Evolutionary conservation across 441 rosid species (phyloP).

Genomic region (Pelargonium myrrhifolium): DNA sequence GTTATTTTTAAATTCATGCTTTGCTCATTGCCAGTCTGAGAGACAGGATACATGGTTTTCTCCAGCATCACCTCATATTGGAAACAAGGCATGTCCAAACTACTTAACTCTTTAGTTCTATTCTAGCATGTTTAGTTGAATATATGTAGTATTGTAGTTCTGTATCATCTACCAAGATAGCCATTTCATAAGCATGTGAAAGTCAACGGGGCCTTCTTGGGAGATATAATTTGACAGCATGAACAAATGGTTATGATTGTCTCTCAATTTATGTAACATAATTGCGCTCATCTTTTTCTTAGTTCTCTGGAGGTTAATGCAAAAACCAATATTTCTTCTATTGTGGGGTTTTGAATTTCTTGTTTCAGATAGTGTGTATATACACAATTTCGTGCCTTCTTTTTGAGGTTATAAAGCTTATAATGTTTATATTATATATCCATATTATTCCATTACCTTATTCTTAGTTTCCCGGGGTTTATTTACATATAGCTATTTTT

Average conservation of each 20-base stretch:
- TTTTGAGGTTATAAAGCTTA: too few relatives aligned
- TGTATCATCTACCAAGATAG: neutral
- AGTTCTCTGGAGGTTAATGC: neutral
- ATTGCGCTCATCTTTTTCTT: neutral
- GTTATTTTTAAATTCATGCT: conserved; percentile 29
- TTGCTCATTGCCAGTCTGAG: conserved; percentile 33
- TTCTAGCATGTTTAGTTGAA: neutral
- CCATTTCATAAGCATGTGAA: neutral
- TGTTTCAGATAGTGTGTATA: too few relatives aligned
- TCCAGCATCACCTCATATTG: conserved; percentile 22
- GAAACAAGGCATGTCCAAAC: conserved; percentile 23
- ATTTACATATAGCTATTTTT: conserved; percentile 19
- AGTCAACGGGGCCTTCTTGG: too few relatives aligned
- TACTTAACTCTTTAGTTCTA: neutral
- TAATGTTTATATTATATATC: too few relatives aligned
- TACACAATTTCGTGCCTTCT: too few relatives aligned
- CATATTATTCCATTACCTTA: conserved; percentile 5
- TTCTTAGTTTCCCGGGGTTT: neutral
- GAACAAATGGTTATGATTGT: neutral
- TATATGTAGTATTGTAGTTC: neutral
- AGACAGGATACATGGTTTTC: conserved; percentile 33
- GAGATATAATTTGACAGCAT: too few relatives aligned
- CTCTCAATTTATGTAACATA: neutral
- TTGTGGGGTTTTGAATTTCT: too few relatives aligned
- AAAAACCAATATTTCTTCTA: too few relatives aligned